Conservation (phyloP, 257 asterid species). For the Fraxinus americana region DNA sequence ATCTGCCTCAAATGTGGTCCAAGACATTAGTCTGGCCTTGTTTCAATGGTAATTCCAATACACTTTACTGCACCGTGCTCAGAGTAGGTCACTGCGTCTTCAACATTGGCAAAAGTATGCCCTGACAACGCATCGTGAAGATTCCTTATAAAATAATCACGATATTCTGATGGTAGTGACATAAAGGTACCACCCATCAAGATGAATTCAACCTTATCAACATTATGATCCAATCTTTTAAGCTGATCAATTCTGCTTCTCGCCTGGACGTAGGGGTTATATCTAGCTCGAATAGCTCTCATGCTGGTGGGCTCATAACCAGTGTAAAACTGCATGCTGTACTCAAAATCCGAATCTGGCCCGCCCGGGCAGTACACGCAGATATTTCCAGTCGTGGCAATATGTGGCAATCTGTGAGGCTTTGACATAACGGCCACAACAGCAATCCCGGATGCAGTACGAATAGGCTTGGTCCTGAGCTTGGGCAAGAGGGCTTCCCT, state of each 20-base stretch:
- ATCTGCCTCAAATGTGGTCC: slow-evolving; percentile 99
- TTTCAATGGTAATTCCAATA: slow-evolving; percentile 99
- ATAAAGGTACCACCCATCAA: slow-evolving; percentile 99
- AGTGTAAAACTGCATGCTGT: slow-evolving; percentile 95
- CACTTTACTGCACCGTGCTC: slow-evolving; percentile 94
- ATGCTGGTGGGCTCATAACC: slow-evolving; percentile 99
- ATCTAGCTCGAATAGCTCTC: slow-evolving; percentile 99
- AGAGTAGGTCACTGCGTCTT: slow-evolving; percentile 95
- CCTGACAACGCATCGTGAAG: slow-evolving; percentile 99
- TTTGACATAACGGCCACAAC: slow-evolving; percentile 99
- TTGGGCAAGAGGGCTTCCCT: slow-evolving; percentile 85
- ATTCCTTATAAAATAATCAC: slow-evolving; percentile 86
- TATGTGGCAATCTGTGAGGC: slow-evolving; percentile 98
- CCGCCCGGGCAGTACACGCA: slow-evolving; percentile 99
- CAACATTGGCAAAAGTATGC: slow-evolving; percentile 92
- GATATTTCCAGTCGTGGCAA: slow-evolving; percentile 95
- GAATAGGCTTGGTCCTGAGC: too few species aligned
- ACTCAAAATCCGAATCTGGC: slow-evolving; percentile 97
- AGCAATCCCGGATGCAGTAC: too few species aligned
- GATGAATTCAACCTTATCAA: slow-evolving; percentile 97
- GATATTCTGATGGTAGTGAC: slow-evolving; percentile 96
- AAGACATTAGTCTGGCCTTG: slow-evolving; percentile 98
- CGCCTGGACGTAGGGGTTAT: slow-evolving; percentile 97
- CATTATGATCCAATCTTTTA: slow-evolving; percentile 96
- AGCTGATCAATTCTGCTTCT: slow-evolving; percentile 96